Base-by-base conservation (phyloP, 805 yeast species). In the Candida stauntonica region DNA sequence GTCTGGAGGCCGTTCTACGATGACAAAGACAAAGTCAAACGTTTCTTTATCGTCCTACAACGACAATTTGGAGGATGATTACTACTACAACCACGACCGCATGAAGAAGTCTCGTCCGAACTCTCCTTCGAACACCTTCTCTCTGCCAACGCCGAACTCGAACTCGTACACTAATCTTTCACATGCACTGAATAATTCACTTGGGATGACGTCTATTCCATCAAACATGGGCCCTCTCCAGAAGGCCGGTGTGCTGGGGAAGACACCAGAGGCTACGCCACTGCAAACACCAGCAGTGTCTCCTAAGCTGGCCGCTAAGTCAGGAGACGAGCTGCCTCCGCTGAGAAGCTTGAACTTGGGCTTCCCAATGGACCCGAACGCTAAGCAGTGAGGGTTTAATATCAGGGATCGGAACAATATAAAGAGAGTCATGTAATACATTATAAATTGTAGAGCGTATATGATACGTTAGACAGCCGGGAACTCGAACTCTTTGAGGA, bases 1-100 rank as follows among this genome's bases (percentile, higher is more conserved):
- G 29, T 3, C 35, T 2, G 14, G 50, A 17, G 39, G 47, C 9
- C 45, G 47, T n/a, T 18, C 60, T 9, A 38, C 52, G 20, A 23
- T 44, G 35, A 39, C 46, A 30, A 42, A 54, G 48, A 37, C 55
- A 9, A 54, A 52, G 39, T 52, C 58, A 7, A 48, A 54, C 29
- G 50, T 49, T 13, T 52, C 58, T 5, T 29, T 55, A 9, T 48
- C 61, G 1, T 54, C 59, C 7, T 44, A 50, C 19, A 48, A 57
- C 45, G 52, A 44, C 6, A 73, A 71, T 44, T 46, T 70, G 37
- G 76, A 70, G 38, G 68, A 68, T 41, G 70, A 69, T 36, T 35
- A 42, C 29, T 68, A 63, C 23, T 56, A 56, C 26, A 52, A 52
- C 36, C 50, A 46, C 32, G 55, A 54, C 27, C 48, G 60, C 19